Evolutionary conservation across 306 rosid genomes (phyloP).

Genomic region (Corylus americana): DNA sequence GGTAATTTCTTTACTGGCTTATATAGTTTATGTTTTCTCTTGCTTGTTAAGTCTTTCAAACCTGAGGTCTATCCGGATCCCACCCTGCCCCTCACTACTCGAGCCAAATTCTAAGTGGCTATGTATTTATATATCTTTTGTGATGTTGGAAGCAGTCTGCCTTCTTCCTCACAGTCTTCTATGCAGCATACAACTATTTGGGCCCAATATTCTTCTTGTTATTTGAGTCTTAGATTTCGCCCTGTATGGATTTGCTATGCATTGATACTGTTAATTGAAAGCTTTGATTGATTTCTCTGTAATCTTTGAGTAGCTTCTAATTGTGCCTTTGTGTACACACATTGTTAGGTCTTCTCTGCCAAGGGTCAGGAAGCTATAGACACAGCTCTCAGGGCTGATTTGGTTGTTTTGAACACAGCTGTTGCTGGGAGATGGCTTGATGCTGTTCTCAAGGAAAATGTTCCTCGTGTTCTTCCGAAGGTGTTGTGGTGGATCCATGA

Average conservation of each 20-base stretch:
- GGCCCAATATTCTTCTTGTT: neutral
- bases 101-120: neutral
- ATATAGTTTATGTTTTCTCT: neutral
- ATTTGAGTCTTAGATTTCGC: neutral
- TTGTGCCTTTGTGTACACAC: neutral
- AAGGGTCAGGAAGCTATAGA: constrained; percentile 74
- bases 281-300: neutral
- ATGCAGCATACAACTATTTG: neutral
- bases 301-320: constrained; percentile 19
- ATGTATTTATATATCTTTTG: neutral
- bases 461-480: constrained; percentile 78
- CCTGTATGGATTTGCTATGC: neutral
- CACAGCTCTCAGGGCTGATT: constrained; percentile 75
- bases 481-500: constrained; percentile 99
- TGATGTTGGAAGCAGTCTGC: neutral
- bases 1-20: constrained; percentile 35
- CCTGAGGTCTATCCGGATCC: neutral
- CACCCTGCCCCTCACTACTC: neutral
- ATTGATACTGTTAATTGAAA: neutral
- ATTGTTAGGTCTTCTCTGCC: constrained; percentile 67
- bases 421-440: constrained; percentile 98
- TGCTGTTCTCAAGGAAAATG: constrained; percentile 75
- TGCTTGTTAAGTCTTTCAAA: neutral
- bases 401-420: constrained; percentile 89
- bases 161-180: neutral